A percentile compares a stretch with the other conserved stretches of the same genome.
Conservation (phyloP, 345 rosid species). For the Sapria himalayana region DNA sequence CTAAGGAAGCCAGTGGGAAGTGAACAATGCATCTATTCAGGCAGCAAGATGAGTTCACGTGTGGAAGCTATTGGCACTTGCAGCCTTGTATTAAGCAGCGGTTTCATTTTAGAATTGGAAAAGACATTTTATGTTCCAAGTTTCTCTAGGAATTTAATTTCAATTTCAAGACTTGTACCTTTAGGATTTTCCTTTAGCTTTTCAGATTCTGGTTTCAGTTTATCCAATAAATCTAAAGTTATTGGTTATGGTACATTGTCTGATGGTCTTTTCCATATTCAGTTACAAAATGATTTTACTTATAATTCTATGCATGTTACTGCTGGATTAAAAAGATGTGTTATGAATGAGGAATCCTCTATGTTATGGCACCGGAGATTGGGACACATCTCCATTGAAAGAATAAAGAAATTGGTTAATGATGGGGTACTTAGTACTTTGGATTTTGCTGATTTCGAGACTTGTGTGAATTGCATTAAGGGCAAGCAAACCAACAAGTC, state of each 20-base stretch:
- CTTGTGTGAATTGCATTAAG: too few species aligned
- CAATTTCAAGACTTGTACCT: neutral
- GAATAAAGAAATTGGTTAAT: slow-evolving; percentile 1
- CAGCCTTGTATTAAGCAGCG: neutral
- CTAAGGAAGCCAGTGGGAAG: neutral
- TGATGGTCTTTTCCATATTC: neutral
- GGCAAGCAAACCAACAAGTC: too few species aligned
- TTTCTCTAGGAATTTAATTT: slow-evolving; percentile 3
- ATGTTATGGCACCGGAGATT: too few species aligned
- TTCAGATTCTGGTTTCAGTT: neutral
- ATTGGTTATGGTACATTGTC: neutral
- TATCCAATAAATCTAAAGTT: neutral
- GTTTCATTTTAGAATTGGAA: slow-evolving; percentile 2
- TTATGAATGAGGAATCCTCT: neutral
- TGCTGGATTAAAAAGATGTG: neutral
- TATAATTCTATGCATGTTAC: neutral
- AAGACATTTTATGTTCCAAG: neutral
- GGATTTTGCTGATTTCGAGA: too few species aligned
- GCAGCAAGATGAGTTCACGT: neutral
- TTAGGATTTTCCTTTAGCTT: neutral
- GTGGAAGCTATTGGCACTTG: neutral
- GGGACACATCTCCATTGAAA: too few species aligned
- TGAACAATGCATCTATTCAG: neutral
- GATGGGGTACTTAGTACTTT: too few species aligned
- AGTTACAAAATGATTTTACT: neutral